These are phyloP conservation scores for Hippophae tibetana DNA, from an alignment of 306 rosid genomes.

Conservation along the genomic window DNA sequence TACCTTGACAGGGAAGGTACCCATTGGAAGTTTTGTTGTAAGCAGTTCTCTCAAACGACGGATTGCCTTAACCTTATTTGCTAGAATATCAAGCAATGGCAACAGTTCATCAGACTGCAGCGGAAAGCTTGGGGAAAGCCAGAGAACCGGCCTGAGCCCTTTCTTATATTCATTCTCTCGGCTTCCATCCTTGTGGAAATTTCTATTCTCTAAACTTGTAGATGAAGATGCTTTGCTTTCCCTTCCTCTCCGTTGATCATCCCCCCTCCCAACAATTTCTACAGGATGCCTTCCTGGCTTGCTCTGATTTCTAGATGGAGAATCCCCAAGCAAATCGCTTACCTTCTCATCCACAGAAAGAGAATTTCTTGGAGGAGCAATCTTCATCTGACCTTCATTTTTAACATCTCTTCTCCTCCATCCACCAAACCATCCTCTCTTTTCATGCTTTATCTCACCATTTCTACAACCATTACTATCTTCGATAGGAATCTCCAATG, in stretches of 20 bases:
- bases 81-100: conserved; percentile 95
- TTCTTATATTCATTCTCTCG: conserved; percentile 92
- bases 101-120: conserved; percentile 73
- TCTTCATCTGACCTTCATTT: conserved; percentile 45
- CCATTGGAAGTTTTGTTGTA: conserved; percentile 91
- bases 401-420: conserved; percentile 85
- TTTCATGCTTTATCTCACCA: conserved; percentile 70
- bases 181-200: conserved; percentile 56
- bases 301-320: conserved; percentile 54
- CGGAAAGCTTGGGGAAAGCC: conserved; percentile 94
- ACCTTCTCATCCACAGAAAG: conserved; percentile 78
- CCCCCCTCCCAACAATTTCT: conserved; percentile 55
- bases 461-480: conserved; percentile 37
- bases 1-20: conserved; percentile 98
- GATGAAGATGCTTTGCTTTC: conserved; percentile 40
- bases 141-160: conserved; percentile 90
- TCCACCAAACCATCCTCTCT: conserved; percentile 96
- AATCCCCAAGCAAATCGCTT: conserved; percentile 74
- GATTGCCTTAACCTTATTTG: conserved; percentile 93
- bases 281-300: conserved; percentile 78
- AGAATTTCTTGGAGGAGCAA: conserved; percentile 76
- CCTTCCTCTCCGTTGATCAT: conserved; percentile 68
- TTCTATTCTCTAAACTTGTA: conserved; percentile 43
- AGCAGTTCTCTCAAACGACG: conserved; percentile 97
- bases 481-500: conserved; percentile 65